Evolutionary conservation across 768 basidiomycete species (phyloP), one percentile per base, ranked within the genome.

Genomic region (Pisolithus albus): DNA sequence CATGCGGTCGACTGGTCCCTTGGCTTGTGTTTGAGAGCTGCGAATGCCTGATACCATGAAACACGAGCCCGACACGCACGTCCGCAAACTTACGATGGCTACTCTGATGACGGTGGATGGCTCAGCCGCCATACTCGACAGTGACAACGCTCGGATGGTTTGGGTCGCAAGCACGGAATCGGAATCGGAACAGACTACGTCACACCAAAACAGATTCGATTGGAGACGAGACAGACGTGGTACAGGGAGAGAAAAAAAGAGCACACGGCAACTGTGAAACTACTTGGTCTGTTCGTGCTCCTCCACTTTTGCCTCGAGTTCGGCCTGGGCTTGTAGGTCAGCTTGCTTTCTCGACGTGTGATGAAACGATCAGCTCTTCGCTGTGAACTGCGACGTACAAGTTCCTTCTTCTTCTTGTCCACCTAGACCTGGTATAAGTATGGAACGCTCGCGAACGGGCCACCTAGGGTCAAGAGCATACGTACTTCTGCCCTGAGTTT

Each of bases 401-500:
- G 50, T 36, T 70, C 59, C 21, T 63, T 49, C 56, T 67, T 64
- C 44, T 70, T 66, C 15, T 55, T 51, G 39, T 66, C 64, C 15
- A 70, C 53, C 69, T 72, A 13, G 19, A 8, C 41, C n/a, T 2
- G 23, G 41, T 9, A 4, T 42, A 41, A 18, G 40, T 41, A 21
- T 41, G 10, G 40, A 10, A 41, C 11, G 18, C 2, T 7, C 7
- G 21, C 21, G 21, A 23, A 23, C 21, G 21, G 21, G 21, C 21
- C 7, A 16, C n/a, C n/a, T n/a, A 9, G 11, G 8, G 19, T 24
- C 43, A 9, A 16, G 16, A 23, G 32, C 36, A 0, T 15, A 60
- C 77, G 21, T 51, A 85, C 86, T 73, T 78, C 58, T 15, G 65
- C 70, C 69, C 63, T 78, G 64, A 88, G 64, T 67, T 86, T 86